Evolutionary conservation across 106 monocot genomes (phyloP), one percentile per base, ranked within the genome.

Genomic region (Dendrobium catenatum): DNA sequence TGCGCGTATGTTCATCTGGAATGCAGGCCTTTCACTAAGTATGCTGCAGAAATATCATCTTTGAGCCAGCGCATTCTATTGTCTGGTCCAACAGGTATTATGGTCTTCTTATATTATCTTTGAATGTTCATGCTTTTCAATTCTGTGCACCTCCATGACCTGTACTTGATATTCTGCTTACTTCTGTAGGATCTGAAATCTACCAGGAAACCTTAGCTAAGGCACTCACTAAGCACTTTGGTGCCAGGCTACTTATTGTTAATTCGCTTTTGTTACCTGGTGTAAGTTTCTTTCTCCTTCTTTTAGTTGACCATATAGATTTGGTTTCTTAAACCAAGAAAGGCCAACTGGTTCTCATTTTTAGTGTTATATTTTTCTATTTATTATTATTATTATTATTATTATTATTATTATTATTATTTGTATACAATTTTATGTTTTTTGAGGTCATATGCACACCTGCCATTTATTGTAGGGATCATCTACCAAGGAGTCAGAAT

Each of bases 401-500:
- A 26, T 26, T 26, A 13, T 73, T 73, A 0, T 42, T 74, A 0
- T 81, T 31, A 31, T 31, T 40, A 42, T 75, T 76, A 22, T 76
- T 13, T 15, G 3, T 3, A 51, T 51, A 51, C 15, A 13, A 51
- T 51, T 10, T 51, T 15, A 51, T 51, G 51, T 51, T 17, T 51
- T 13, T 51, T 47, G 47, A 22, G 26, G 4, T 18, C 6, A 22
- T 51, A 51, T 51, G 51, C 15, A 46, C 43, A 43, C 43, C 19
- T 44, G 55, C 46, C 59, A 75, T 82, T 82, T 49, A 41, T 81
- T 90, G 13, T 80, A 95, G 95, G 95, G 90, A 20, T 78, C 82
- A 48, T 83, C 85, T 79, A 83, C 79, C 24, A 95, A 92, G 82
- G 99, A 93, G 27, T 77, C 81, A 22, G 99, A 95, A 72, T 77